Evolutionary conservation across 768 basidiomycete species (phyloP), one percentile per base, ranked within the genome.

Genomic region (Lentinula lateritia): DNA sequence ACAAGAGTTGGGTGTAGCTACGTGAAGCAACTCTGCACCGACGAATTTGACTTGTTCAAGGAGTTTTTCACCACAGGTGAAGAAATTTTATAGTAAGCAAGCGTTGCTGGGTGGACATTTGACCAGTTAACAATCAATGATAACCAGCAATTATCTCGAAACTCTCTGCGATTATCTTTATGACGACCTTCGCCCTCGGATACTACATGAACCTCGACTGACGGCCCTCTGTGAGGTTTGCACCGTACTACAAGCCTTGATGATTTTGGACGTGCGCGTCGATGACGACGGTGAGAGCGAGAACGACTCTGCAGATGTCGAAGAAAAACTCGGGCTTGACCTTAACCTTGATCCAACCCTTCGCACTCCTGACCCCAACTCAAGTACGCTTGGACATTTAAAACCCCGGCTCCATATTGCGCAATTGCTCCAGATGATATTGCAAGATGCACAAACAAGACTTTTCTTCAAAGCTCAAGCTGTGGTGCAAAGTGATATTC

Each of bases 391-490:
- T 15, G 75, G 71, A 18, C 67, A 72, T 45, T 64, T 68, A 50
- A 70, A 71, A 65, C 3, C 76, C 88, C 4, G 79, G 80, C 75
- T 98, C 52, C 91, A 95, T 64, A 92, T 93, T 66, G 87, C 87
- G 60, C 83, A 88, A 48, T 75, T 98, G 2, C 75, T 98, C 52
- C 84, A 89, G 69, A 93, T 95, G 86, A 88, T 98, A 0, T 74
- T 98, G 32, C 95, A 98, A 71, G 96, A 98, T 70, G 94, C 95
- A 1, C 96, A 98, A 77, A 98, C 97, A 12, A 76, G 95, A 59
- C 72, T 98, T 50, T 94, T 98, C 67, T 98, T 98, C 82, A 91
- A 97, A 71, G 95, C 95, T 6, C 95, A 98, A 73, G 84, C 92
- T 1, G 82, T 97, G 50, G 86, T 99, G 36, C 91, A 95, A 68